Evolutionary conservation across 2,329 filamentous ascomycete genomes (phyloP).

Genomic region (Pseudogymnoascus verrucosus): DNA sequence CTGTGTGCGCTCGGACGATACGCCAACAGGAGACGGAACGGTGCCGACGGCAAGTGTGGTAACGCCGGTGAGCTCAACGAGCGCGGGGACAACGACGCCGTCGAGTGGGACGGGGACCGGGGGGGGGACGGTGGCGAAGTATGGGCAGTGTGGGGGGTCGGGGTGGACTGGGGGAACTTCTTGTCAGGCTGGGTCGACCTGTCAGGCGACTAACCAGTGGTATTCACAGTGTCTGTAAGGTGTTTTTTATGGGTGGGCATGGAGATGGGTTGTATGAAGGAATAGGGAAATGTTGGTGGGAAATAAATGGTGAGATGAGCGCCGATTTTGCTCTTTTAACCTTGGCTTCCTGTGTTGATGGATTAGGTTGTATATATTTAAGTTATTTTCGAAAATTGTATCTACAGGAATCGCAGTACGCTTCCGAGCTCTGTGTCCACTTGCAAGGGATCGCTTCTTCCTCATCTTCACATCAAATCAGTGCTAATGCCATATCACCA

Average conservation of each 20-base stretch:
- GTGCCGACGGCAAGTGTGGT: background rate
- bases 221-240: conserved; percentile 17
- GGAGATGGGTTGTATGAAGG: background rate
- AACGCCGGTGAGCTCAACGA: background rate
- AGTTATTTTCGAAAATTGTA: background rate
- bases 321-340: background rate
- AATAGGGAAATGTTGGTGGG: background rate
- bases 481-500: background rate
- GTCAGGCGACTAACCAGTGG: conserved; percentile 16
- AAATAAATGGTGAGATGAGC: background rate
- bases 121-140: conserved; percentile 14
- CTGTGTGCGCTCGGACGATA: conserved; percentile 26
- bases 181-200: conserved; percentile 14
- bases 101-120: background rate
- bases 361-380: background rate
- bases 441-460: background rate
- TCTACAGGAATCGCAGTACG: background rate
- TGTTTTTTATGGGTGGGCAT: background rate
- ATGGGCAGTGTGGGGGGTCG: conserved; percentile 21
- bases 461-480: background rate
- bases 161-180: conserved; percentile 15
- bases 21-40: background rate
- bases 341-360: background rate
- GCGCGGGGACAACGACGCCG: background rate
- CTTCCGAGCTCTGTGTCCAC: background rate